phyloP scores from a whole-genome alignment of 495 filamentous ascomycete species.

The Tuber melanosporum region DNA sequence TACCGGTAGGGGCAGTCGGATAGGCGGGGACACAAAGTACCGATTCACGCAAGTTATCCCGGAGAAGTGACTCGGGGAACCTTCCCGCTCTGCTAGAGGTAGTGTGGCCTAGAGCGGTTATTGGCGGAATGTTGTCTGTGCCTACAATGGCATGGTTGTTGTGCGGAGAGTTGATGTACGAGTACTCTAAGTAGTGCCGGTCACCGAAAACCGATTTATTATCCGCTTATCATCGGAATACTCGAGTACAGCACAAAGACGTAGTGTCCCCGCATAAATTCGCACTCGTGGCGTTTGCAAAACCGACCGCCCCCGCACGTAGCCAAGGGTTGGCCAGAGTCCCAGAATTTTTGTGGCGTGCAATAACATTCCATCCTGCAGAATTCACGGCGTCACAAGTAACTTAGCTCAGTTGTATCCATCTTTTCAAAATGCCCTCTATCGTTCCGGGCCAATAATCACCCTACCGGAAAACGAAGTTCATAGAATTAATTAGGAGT shows the following conservation, averaged over 20 bases:
- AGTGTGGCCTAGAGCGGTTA: neutral
- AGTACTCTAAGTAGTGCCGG: too few relatives aligned
- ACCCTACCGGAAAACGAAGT: neutral
- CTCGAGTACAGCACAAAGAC: too few relatives aligned
- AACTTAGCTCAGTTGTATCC: neutral
- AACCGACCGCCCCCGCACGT: too few relatives aligned
- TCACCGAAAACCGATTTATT: too few relatives aligned
- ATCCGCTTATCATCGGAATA: neutral
- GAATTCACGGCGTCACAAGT: too few relatives aligned
- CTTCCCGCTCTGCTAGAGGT: neutral
- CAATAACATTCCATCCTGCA: too few relatives aligned
- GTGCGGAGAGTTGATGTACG: neutral
- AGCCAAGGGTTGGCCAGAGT: too few relatives aligned
- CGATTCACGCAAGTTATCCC: neutral
- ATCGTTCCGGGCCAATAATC: neutral
- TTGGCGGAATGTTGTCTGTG: neutral
- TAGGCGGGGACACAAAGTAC: neutral
- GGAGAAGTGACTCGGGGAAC: neutral
- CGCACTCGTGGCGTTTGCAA: too few relatives aligned
- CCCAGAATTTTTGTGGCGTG: too few relatives aligned
- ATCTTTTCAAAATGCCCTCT: neutral
- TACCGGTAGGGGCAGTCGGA: neutral
- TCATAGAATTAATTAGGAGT: neutral
- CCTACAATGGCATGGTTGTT: neutral
- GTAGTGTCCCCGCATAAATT: too few relatives aligned